These are phyloP conservation scores for Iberis amara DNA, from an alignment of 441 rosid genomes.

Conservation along the genomic window DNA sequence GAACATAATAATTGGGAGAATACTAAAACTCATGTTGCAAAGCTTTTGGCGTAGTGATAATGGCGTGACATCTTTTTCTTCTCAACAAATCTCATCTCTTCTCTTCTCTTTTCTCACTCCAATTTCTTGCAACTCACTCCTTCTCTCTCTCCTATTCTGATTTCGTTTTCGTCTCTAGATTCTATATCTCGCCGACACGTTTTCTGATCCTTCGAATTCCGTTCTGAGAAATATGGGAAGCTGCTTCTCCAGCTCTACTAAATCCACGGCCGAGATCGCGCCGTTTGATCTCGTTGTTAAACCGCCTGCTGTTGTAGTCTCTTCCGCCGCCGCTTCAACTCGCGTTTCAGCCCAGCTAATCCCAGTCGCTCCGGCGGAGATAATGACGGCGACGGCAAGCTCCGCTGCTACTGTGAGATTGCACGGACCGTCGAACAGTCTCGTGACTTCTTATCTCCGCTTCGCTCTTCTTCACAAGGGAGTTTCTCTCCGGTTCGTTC, in stretches of 20 bases:
- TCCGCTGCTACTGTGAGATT: constrained; percentile 31
- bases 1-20: neutral
- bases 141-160: constrained; percentile 7
- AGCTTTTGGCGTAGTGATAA: constrained; percentile 20
- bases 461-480: constrained; percentile 55
- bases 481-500: constrained; percentile 37
- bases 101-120: constrained; percentile 9
- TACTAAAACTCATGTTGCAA: neutral
- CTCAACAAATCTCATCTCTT: constrained; percentile 19
- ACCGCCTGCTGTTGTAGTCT: neutral
- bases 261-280: constrained; percentile 41
- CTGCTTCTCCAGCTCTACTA: constrained; percentile 33
- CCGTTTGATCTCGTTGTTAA: constrained; percentile 33
- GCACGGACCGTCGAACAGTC: constrained; percentile 33
- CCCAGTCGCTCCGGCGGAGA: neutral
- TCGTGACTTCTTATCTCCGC: constrained; percentile 39
- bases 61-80: constrained; percentile 28
- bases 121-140: constrained; percentile 30
- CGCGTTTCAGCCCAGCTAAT: constrained; percentile 1
- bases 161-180: constrained; percentile 2
- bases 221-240: constrained; percentile 46
- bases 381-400: constrained; percentile 1
- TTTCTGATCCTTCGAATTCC: constrained; percentile 7
- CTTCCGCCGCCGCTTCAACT: constrained; percentile 9
- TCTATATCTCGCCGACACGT: constrained; percentile 18